These are phyloP conservation scores for Nasturtium officinale DNA, from an alignment of 345 rosid species.

Conservation along the genomic window DNA sequence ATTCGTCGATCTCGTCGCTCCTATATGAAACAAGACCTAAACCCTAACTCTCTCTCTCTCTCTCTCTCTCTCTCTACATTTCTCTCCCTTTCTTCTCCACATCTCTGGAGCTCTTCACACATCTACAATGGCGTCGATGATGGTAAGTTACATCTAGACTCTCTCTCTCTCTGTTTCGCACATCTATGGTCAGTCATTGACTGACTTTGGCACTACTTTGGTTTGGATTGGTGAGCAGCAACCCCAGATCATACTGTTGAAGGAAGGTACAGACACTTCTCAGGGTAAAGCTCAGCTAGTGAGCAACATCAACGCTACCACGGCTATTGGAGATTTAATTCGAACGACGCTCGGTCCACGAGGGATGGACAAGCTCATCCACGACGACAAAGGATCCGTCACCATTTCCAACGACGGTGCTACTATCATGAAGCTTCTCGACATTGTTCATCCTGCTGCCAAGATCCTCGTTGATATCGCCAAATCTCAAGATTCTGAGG, in stretches of 20 bases:
- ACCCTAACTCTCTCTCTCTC: slow-evolving; percentile 39
- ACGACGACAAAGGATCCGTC: slow-evolving; percentile 88
- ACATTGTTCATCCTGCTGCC: slow-evolving; percentile 93
- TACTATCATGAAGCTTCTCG: slow-evolving; percentile 97
- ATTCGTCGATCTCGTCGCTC: slow-evolving; percentile 15
- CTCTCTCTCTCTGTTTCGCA: not conserved
- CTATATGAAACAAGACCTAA: slow-evolving; percentile 31
- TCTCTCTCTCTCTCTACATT: slow-evolving; percentile 34
- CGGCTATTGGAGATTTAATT: slow-evolving; percentile 83
- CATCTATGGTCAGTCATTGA: not conserved
- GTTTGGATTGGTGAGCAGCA: slow-evolving; percentile 57
- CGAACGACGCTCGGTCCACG: slow-evolving; percentile 96
- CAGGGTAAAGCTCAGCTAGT: slow-evolving; percentile 95
- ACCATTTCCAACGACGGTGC: slow-evolving; percentile 99
- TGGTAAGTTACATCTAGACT: slow-evolving; percentile 41
- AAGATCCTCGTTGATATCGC: slow-evolving; percentile 99
- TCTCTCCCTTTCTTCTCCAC: not conserved
- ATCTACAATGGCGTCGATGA: slow-evolving; percentile 55
- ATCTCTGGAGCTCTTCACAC: slow-evolving; percentile 8
- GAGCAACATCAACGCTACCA: slow-evolving; percentile 97
- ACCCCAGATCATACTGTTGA: slow-evolving; percentile 96
- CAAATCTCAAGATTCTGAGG: slow-evolving; percentile 99
- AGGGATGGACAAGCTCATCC: slow-evolving; percentile 99
- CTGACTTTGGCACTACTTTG: not conserved
- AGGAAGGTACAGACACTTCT: slow-evolving; percentile 98